Percentiles rank a stretch among this genome's conserved stretches.
These are phyloP conservation scores for Geosmithia putterillii DNA, from an alignment of 2,329 filamentous ascomycete genomes.

Conservation along the genomic window DNA sequence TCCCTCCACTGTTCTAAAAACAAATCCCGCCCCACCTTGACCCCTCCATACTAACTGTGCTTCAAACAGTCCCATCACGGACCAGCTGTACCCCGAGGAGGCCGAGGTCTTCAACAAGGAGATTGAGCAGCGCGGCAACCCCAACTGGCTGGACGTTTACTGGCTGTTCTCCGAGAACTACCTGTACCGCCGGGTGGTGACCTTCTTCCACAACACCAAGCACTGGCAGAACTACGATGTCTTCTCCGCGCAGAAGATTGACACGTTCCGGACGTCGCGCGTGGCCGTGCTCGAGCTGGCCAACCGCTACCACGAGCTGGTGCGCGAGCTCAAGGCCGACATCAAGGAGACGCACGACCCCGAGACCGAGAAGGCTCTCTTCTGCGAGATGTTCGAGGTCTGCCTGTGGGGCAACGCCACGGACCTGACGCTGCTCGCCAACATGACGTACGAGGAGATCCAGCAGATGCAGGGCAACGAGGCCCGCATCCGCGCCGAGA, in stretches of 20 bases:
- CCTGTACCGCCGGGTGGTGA: slow-evolving; percentile 75
- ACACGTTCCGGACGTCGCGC: slow-evolving; percentile 83
- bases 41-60: slow-evolving; percentile 3
- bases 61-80: slow-evolving; percentile 48
- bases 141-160: slow-evolving; percentile 71
- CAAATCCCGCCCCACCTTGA: background rate
- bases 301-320: slow-evolving; percentile 62
- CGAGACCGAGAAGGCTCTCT: slow-evolving; percentile 65
- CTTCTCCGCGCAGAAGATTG: slow-evolving; percentile 80
- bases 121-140: slow-evolving; percentile 57
- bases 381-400: slow-evolving; percentile 89
- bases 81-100: slow-evolving; percentile 73
- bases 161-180: slow-evolving; percentile 96
- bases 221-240: slow-evolving; percentile 88
- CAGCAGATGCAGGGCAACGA: slow-evolving; percentile 88
- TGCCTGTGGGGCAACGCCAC: slow-evolving; percentile 97
- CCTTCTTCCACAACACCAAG: slow-evolving; percentile 52
- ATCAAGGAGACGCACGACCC: slow-evolving; percentile 42
- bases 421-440: slow-evolving; percentile 81
- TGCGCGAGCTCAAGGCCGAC: slow-evolving; percentile 47
- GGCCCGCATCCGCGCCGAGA: slow-evolving; percentile 74
- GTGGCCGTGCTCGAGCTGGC: slow-evolving; percentile 76
- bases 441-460: slow-evolving; percentile 87
- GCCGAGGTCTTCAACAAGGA: slow-evolving; percentile 78
- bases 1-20: no score